phyloP scores from a whole-genome alignment of 306 rosid species.

The Corylus americana region DNA sequence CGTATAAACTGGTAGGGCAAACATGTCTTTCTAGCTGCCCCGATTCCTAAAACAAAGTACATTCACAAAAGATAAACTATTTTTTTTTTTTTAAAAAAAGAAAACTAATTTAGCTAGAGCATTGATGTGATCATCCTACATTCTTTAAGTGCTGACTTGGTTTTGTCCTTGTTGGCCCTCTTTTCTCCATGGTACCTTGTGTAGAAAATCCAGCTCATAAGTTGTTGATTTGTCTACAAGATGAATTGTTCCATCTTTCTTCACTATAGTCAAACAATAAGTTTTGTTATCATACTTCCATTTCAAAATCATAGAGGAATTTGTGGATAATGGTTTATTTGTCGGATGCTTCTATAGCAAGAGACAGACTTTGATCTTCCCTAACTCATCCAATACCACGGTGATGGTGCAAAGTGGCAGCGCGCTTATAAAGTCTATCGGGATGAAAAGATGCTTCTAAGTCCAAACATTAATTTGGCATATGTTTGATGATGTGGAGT shows the following conservation, averaged over 20 bases:
- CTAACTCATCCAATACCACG: background rate
- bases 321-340: background rate
- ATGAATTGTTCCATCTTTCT: background rate
- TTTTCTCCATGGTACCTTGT: background rate
- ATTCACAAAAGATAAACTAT: background rate
- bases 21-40: background rate
- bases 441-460: too few species aligned
- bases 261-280: background rate
- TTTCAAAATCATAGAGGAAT: background rate
- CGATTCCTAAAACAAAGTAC: background rate
- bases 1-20: background rate
- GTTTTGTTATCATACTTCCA: background rate
- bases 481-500: too few species aligned
- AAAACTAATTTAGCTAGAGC: background rate
- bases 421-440: too few species aligned
- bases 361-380: background rate
- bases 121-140: background rate
- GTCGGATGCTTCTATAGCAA: background rate
- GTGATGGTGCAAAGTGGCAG: too few species aligned
- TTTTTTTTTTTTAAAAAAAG: background rate
- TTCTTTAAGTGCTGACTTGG: background rate
- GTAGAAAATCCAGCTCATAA: background rate
- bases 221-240: background rate
- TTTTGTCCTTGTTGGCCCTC: slow-evolving; percentile 6
- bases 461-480: too few species aligned